These are phyloP conservation scores for Coemansia sp. DNA, from an alignment of 192 early-diverging fungal genomes.

Conservation along the genomic window DNA sequence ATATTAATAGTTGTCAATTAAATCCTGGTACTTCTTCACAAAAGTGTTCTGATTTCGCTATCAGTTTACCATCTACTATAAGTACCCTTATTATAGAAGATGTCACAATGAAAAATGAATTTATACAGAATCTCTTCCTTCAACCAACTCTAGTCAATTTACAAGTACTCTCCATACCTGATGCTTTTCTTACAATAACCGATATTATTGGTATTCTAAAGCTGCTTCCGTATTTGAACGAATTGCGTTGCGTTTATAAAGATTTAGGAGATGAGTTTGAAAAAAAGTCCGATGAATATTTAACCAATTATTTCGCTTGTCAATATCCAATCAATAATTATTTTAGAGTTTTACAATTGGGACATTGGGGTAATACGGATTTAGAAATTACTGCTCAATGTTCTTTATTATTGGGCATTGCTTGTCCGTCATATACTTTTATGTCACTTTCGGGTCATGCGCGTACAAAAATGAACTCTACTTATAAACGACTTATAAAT, in stretches of 20 bases:
- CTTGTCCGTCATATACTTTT: conserved; percentile 12
- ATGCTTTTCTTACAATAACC: conserved; percentile 2
- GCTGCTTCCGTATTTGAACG: not conserved
- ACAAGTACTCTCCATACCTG: conserved; percentile 2
- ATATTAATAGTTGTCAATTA: conserved; percentile 7
- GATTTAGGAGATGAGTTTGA: conserved; percentile 1
- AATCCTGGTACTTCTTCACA: not conserved
- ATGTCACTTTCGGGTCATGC: not conserved
- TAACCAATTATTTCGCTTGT: not conserved
- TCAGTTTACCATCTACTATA: not conserved
- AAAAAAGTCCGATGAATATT: not conserved
- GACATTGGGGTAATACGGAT: not conserved
- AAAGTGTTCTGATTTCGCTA: conserved; percentile 7
- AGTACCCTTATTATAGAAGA: conserved; percentile 12
- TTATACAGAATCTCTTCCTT: not conserved
- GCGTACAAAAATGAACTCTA: not conserved
- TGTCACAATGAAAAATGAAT: not conserved
- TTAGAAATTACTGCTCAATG: conserved; percentile 5
- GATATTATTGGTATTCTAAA: conserved; percentile 1
- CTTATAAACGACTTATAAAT: not conserved
- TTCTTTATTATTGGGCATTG: conserved; percentile 21
- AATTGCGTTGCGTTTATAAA: conserved; percentile 2
- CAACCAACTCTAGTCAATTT: not conserved
- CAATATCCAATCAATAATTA: not conserved
- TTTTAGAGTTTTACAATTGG: conserved; percentile 1